A percentile compares a stretch with the other conserved stretches of the same genome.
These are phyloP conservation scores for Dothideomycetes sp. DNA, from an alignment of 2,329 filamentous ascomycete genomes.

Conservation along the genomic window DNA sequence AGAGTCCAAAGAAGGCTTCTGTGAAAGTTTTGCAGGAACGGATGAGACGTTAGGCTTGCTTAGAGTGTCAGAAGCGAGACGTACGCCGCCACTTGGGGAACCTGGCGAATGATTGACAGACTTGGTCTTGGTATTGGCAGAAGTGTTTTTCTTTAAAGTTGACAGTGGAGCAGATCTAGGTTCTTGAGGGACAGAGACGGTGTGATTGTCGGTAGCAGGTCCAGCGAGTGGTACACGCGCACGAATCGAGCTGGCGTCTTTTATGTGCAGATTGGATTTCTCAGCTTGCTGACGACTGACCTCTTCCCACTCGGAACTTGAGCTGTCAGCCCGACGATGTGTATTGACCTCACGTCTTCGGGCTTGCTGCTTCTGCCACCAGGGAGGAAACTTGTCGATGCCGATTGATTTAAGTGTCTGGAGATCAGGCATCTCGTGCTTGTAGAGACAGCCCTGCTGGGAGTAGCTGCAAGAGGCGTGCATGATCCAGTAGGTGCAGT, in stretches of 20 bases:
- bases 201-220: background rate
- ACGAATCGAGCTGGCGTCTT: background rate
- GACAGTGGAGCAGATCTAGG: background rate
- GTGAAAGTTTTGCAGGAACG: constrained; percentile 11
- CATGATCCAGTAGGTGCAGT: constrained; percentile 85
- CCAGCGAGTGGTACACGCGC: constrained; percentile 1
- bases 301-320: constrained; percentile 4
- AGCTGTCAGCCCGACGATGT: background rate
- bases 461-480: constrained; percentile 70
- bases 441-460: constrained; percentile 79
- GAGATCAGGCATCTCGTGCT: constrained; percentile 80
- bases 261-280: background rate
- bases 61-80: background rate
- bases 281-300: background rate
- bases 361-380: constrained; percentile 44
- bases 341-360: background rate
- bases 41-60: too few relatives aligned
- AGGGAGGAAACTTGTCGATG: constrained; percentile 47
- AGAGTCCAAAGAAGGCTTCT: constrained; percentile 17
- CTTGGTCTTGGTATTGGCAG: background rate
- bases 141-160: background rate
- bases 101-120: background rate
- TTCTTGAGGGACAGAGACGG: background rate
- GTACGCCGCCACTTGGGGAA: background rate
- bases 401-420: constrained; percentile 61